Conservation (phyloP, 371 early-diverging fungal genomes). For the Mucor plumbeus region DNA sequence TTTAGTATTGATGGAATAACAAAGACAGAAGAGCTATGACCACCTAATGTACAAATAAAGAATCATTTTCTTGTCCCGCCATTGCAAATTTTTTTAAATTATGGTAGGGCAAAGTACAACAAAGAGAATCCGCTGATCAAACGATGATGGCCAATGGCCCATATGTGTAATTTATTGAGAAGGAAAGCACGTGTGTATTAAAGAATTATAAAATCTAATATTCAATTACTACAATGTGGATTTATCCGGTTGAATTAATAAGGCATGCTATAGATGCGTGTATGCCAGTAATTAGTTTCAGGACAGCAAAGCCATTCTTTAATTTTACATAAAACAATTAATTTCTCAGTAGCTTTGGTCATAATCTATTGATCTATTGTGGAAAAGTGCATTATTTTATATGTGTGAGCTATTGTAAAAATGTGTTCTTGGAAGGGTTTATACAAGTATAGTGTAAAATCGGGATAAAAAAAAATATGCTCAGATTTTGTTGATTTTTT, state of each 20-base stretch:
- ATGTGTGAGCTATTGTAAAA: background rate
- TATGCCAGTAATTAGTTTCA: background rate
- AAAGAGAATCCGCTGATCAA: conserved; percentile 13
- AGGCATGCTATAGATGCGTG: background rate
- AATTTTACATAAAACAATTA: too few species aligned
- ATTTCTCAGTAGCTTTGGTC: too few species aligned
- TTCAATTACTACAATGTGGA: background rate
- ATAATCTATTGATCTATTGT: too few species aligned
- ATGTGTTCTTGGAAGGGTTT: background rate
- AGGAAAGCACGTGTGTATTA: conserved; percentile 14
- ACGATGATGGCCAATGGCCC: conserved; percentile 16
- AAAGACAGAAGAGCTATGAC: conserved; percentile 17
- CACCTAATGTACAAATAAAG: conserved; percentile 7
- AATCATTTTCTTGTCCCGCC: background rate
- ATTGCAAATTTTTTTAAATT: background rate
- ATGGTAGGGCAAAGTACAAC: conserved; percentile 18
- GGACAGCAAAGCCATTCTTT: too few species aligned
- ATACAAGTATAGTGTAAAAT: conserved; percentile 3
- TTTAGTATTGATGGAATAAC: conserved; percentile 12
- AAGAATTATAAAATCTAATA: background rate
- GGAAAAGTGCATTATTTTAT: background rate
- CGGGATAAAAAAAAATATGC: background rate
- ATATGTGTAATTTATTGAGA: conserved; percentile 9
- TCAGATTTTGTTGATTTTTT: background rate
- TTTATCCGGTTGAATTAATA: background rate